Base-by-base conservation (phyloP, 2,329 filamentous ascomycete species). In the Fusarium sp. region DNA sequence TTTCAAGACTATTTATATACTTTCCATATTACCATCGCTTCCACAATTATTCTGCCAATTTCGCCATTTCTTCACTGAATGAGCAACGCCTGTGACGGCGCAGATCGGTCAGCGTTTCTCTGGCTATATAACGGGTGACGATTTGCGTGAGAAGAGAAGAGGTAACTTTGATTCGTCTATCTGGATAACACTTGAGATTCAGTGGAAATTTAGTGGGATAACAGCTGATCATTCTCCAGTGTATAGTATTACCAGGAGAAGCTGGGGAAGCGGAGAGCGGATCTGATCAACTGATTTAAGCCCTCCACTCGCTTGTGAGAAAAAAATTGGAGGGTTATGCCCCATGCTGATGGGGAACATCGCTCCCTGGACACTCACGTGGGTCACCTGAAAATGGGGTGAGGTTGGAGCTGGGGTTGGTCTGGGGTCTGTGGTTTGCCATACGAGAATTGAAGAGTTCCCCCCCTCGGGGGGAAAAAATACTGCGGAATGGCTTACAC, bases 171-270 rank as follows among this genome's bases (percentile, higher is more conserved):
- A 24, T 24, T 24, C 24, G 24, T 24, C 24, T 11, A 31, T 31
- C 28, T 31, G 10, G 10, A 31, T 31, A 13, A 31, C 28, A 10
- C 13, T 10, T 11, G 10, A 31, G 28, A 31, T 31, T 13, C 28
- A 31, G 28, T 31, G 28, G 28, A 5, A 10, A 31, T 31, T 31
- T 13, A 31, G 34, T 36, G 34, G 14, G 34, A 36, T 21, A 44
- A 43, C 26, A 21, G 17, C 38, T 38, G 55, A 28, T 9, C 55
- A 9, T 56, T 62, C 60, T 31, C 61, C 61, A 63, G 19, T 63
- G 61, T 63, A 64, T 63, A 63, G 43, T 38, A 50, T 63, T 63
- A 63, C 50, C 43, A 56, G 58, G 60, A 49, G 60, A 63, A 64
- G 51, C 59, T 64, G 58, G 61, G 59, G 59, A 63, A 42, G 54